Conservation (phyloP, 208 protist species). For the Leishmania major region DNA sequence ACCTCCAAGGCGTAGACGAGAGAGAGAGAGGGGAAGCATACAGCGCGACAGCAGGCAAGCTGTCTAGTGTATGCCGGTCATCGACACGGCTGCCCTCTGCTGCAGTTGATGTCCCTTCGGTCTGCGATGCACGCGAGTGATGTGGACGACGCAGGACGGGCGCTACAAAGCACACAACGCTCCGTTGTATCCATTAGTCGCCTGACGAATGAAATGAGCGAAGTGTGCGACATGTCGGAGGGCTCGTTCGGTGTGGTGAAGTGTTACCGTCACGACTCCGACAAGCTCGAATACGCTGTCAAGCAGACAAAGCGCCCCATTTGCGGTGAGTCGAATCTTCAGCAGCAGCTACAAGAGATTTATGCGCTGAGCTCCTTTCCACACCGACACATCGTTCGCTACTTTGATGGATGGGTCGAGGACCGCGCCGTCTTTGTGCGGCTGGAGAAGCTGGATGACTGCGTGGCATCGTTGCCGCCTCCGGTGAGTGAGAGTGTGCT, state of each 20-base stretch:
- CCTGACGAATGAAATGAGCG: constrained; percentile 78
- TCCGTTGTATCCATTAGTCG: constrained; percentile 55
- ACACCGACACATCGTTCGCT: constrained; percentile 81
- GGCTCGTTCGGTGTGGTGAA: constrained; percentile 80
- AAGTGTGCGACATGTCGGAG: constrained; percentile 58
- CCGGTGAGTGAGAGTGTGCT: constrained; percentile 55
- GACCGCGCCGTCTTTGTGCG: constrained; percentile 76
- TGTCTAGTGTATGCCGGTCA: background rate
- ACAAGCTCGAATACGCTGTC: constrained; percentile 71
- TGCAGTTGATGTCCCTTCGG: background rate
- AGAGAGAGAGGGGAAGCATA: background rate
- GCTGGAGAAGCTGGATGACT: constrained; percentile 68
- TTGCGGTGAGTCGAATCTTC: constrained; percentile 73
- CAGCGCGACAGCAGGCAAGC: background rate
- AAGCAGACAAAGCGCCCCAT: constrained; percentile 80
- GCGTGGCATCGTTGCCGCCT: constrained; percentile 39
- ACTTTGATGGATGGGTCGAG: constrained; percentile 90
- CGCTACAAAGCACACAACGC: constrained; percentile 32
- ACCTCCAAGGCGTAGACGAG: background rate
- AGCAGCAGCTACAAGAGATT: constrained; percentile 82
- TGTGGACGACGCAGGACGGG: constrained; percentile 8
- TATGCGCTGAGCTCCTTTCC: constrained; percentile 74
- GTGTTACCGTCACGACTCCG: constrained; percentile 58
- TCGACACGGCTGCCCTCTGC: background rate
- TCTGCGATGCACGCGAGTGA: constrained; percentile 8